Evolutionary conservation across 148 eudicot genomes (phyloP).

Genomic region (Mesembryanthemum crystallinum): DNA sequence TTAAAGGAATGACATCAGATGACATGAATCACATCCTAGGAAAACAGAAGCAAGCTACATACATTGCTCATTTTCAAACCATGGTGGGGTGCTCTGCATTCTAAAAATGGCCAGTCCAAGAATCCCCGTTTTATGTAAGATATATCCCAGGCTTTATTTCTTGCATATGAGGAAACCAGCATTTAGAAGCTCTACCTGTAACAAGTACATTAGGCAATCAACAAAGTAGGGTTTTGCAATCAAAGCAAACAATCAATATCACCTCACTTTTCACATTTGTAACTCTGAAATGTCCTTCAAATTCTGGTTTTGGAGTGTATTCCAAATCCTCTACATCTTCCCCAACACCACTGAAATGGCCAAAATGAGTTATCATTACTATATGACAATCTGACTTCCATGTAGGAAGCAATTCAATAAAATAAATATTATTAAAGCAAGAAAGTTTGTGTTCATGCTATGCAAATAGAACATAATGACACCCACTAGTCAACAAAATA

Average conservation of each 20-base stretch:
- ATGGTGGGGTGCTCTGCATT: constrained; percentile 85
- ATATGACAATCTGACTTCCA: background rate
- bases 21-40: constrained; percentile 14
- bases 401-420: background rate
- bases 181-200: constrained; percentile 73
- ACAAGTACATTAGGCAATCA: constrained; percentile 23
- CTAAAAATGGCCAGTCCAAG: constrained; percentile 98
- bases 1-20: no score
- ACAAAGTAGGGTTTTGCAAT: background rate
- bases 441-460: background rate
- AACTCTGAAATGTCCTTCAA: constrained; percentile 83
- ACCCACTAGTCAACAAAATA: background rate
- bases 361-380: constrained; percentile 14
- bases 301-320: constrained; percentile 97
- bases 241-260: constrained; percentile 10
- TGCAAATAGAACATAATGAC: background rate
- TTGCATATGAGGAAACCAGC: constrained; percentile 93
- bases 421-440: background rate
- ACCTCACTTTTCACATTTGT: constrained; percentile 93
- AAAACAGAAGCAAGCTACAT: constrained; percentile 25
- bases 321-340: constrained; percentile 94
- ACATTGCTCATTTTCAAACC: constrained; percentile 85
- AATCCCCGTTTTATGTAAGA: constrained; percentile 98
- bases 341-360: constrained; percentile 80
- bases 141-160: constrained; percentile 93